Evolutionary conservation across 2,329 filamentous ascomycete genomes (phyloP), one percentile per base, ranked within the genome.

Genomic region (Stagonosporopsis tanaceti): DNA sequence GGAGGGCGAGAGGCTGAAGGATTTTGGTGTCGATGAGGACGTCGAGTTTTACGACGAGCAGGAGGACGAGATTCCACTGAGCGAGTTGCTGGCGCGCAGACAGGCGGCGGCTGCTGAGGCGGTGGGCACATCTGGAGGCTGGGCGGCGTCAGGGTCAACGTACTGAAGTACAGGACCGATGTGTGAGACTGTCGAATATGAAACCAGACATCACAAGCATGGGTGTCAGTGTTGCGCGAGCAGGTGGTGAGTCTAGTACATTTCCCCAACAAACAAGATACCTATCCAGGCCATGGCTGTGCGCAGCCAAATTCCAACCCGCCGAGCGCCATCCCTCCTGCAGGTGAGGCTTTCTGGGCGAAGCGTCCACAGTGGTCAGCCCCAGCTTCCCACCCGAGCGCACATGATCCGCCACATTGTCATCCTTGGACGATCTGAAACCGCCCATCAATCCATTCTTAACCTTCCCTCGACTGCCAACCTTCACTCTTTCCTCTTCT

Each of bases 21-120:
- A 95, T 67, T 95, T 88, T 69, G 91, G 91, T 1, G 90, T 95
- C 0, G 91, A 94, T 65, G 89, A 92, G 67, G 89, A 91, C 14
- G 84, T 83, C 0, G 89, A 92, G 60, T 88, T 88, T 44, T 85
- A 86, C 27, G 86, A 87, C 59, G 81, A 84, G 53, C 85, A 88
- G 61, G 82, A 84, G 35, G 86, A 89, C 41, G 87, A 93, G 65
- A 77, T 94, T 14, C 91, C 90, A 0, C 76, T 94, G 38, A 87
- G 85, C 4, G 87, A 92, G 70, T 67, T 94, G 14, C 76, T 93
- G 41, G 69, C 68, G 24, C 59, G 69, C 20, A 66, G 65, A 44
- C 64, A 56, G 42, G 62, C 57, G 2, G 53, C 55, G 1, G 53
- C 60, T 25, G 47, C 61, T 7, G 46, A 2, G 32, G 4, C 32